Conservation (phyloP, 139 green algal species). For the Diplosphaera chodatii region DNA sequence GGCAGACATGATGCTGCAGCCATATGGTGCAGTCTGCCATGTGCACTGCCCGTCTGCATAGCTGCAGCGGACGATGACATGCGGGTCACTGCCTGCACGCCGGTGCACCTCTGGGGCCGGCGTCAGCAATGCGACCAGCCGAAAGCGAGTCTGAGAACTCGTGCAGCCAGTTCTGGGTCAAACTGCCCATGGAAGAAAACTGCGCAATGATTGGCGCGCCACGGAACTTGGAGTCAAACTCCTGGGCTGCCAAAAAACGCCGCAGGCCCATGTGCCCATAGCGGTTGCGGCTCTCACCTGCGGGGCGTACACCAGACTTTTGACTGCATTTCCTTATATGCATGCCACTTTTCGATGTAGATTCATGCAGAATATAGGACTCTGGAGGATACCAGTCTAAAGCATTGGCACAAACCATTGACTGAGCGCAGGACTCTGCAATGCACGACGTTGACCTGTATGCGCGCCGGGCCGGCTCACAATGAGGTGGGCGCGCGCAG, state of each 20-base stretch:
- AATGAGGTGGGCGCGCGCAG: slow-evolving; percentile 46
- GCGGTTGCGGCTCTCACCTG: slow-evolving; percentile 18
- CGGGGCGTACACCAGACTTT: no score
- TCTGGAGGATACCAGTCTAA: no score
- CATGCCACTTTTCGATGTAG: no score
- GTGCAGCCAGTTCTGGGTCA: slow-evolving; percentile 58
- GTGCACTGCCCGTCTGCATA: no score
- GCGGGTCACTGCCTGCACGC: no score
- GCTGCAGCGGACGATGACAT: no score
- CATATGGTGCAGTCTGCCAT: no score
- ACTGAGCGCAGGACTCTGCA: no score
- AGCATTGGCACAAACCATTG: no score
- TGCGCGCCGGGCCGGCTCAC: slow-evolving; percentile 48
- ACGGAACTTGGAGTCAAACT: slow-evolving; percentile 25
- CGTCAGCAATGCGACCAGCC: slow-evolving; percentile 20
- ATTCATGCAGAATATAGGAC: no score
- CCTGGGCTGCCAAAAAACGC: slow-evolving; percentile 32
- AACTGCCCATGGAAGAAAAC: slow-evolving; percentile 58
- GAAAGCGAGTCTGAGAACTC: slow-evolving; percentile 51
- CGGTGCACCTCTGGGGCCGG: neutral
- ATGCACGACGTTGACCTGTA: slow-evolving; percentile 24
- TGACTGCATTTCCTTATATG: no score
- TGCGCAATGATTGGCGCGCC: slow-evolving; percentile 46
- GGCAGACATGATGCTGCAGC: no score
- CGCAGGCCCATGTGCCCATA: slow-evolving; percentile 67